Conservation (phyloP, 2,329 filamentous ascomycete species). For the Cadophora sp. region DNA sequence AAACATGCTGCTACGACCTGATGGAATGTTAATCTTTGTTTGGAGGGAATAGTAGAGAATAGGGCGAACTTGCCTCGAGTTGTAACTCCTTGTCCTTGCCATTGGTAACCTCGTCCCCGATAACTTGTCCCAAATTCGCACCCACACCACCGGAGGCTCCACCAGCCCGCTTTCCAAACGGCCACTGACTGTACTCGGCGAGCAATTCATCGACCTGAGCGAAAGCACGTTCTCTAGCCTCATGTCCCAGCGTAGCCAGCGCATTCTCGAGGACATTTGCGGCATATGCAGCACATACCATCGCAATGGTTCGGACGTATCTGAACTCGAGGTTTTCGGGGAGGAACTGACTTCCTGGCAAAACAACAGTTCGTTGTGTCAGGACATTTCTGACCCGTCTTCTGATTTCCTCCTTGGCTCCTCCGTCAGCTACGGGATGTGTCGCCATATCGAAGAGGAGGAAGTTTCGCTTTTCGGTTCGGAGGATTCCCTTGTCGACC, state of each 20-base stretch:
- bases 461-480: constrained; percentile 99
- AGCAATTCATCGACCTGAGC: constrained; percentile 96
- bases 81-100: constrained; percentile 94
- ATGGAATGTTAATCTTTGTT: constrained; percentile 25
- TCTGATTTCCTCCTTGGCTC: constrained; percentile 96
- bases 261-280: constrained; percentile 98
- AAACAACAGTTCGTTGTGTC: constrained; percentile 91
- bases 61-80: constrained; percentile 75
- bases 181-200: constrained; percentile 97
- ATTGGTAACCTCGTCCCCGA: constrained; percentile 85
- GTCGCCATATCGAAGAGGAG: constrained; percentile 99
- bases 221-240: constrained; percentile 92
- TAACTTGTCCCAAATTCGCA: constrained; percentile 87
- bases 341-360: constrained; percentile 85
- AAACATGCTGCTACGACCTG: constrained; percentile 87
- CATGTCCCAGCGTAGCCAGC: constrained; percentile 90
- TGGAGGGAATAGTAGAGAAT: constrained; percentile 35
- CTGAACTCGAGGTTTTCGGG: constrained; percentile 95
- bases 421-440: constrained; percentile 93
- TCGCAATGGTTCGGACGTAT: constrained; percentile 87
- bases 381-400: constrained; percentile 90
- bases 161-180: constrained; percentile 81
- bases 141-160: constrained; percentile 82
- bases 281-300: constrained; percentile 98
- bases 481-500: constrained; percentile 97